Evolutionary conservation across 495 filamentous ascomycete species (phyloP), one percentile per base, ranked within the genome.

Genomic region (Daldinia concentrica): DNA sequence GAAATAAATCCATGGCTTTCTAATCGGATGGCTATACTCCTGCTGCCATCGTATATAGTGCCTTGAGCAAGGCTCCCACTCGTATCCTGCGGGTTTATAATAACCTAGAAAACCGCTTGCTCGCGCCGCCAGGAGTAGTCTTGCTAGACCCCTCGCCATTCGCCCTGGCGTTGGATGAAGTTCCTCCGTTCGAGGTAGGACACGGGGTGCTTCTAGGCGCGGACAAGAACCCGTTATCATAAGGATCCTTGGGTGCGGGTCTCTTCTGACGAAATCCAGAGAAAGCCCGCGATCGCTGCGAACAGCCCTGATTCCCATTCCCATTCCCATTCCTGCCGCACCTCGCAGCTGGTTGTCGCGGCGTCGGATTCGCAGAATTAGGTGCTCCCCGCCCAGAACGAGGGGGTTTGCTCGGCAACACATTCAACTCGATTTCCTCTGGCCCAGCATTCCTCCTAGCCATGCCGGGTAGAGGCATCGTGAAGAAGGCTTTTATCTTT

Each of bases 401-500:
- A 48, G 3, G 17, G 22, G 17, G 2, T 12, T 12, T 9, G 2
- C 19, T 48, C 19, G 17, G 9, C 8, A 24, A 5, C 43, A 14
- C 19, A 9, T 1, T 8, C 41, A 12, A 8, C 43, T 12, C 8
- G 19, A 60, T 7, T 24, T 19, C 5, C 32, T 26, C 7, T 6
- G 1, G 24, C 6, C 26, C 6, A 4, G 12, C 27, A 54, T 54
- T 54, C 14, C 9, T 5, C 15, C 30, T 30, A 45, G 26, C n/a
- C 15, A 39, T 32, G 55, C 19, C 43, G 17, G 19, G 6, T 24
- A 12, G 43, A 24, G 64, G 43, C 26, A 0, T 37, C 4, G 2
- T 1, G 14, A 56, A 48, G 17, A 61, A 4, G 6, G 1, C 27
- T 39, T 71, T 65, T 22, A 71, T n/a, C 50, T 57, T 65, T 6